phyloP scores from a whole-genome alignment of 345 rosid species.

The Citrus unshiu region DNA sequence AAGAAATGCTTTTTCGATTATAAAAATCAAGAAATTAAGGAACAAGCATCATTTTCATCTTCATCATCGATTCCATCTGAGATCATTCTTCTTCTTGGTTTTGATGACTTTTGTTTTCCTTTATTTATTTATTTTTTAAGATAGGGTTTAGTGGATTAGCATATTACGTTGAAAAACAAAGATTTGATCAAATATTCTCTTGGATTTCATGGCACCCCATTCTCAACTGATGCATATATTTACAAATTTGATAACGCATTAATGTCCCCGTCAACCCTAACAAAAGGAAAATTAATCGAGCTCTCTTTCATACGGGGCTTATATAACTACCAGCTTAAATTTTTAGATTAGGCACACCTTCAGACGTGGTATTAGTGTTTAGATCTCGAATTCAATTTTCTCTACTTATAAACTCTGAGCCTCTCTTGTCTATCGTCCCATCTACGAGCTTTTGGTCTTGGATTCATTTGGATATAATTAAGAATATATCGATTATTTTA shows the following conservation, averaged over 20 bases:
- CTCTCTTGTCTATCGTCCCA: no score
- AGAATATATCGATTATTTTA: no score
- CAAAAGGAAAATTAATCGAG: not conserved
- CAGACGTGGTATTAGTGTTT: no score
- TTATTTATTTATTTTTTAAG: not conserved
- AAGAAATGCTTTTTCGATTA: not conserved
- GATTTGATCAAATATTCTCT: conserved; percentile 3
- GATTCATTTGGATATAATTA: no score
- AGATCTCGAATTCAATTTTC: no score
- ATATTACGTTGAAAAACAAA: not conserved
- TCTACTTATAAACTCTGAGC: no score
- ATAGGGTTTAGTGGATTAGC: not conserved
- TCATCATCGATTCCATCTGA: not conserved
- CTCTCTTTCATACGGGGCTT: no score
- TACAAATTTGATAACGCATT: not conserved
- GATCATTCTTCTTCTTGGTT: not conserved
- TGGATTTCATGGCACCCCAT: not conserved
- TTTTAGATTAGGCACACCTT: no score
- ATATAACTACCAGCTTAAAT: no score
- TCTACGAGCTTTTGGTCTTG: no score
- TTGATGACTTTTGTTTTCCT: not conserved
- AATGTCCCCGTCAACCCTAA: not conserved
- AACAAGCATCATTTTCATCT: not conserved
- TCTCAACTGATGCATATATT: not conserved
- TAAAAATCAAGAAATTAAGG: not conserved